Evolutionary conservation across 2,329 filamentous ascomycete genomes (phyloP), one percentile per base, ranked within the genome.

Genomic region (Sporothrix pallida): DNA sequence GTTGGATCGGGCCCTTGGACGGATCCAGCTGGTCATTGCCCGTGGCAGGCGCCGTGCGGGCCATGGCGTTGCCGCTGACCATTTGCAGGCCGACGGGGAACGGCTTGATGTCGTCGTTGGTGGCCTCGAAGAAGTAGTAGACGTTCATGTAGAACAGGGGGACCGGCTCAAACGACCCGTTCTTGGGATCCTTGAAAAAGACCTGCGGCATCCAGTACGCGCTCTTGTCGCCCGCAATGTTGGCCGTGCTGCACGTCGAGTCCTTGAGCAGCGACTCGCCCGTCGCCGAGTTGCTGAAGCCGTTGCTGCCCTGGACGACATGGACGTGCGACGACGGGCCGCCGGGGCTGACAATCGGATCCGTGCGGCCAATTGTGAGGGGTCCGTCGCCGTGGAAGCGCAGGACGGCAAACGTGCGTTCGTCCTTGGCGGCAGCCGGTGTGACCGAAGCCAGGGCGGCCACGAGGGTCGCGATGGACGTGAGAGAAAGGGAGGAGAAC

Each of bases 171-270:
- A 93, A 89, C 70, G 86, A 86, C 68, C 87, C 88, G 76, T 90
- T 88, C 77, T 87, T 83, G 78, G 89, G 86, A 76, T 92, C 87
- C 77, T 86, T 83, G 82, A 91, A 94, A 82, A 90, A 94, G 2
- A 95, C 83, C 42, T 85, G 84, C 1, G 93, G 92, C 73, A 90
- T 89, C 93, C 93, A 95, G 84, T 95, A 95, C 81, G 91, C 91
- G 77, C 88, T 92, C 79, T 89, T 85, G 82, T 94, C 92, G 72
- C 88, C 88, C 78, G 86, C 89, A 79, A 93, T 85, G 75, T 87
- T 86, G 80, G 92, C 91, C 48, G 90, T 93, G 68, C 89, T 92
- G 85, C 93, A 95, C 37, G 87, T 86, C 46, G 91, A 93, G 31
- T 37, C 31, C 72, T 85, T 80, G 74, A 84, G 75, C 37, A 92